Conservation (phyloP, 306 rosid species). For the Neltuma alba region DNA sequence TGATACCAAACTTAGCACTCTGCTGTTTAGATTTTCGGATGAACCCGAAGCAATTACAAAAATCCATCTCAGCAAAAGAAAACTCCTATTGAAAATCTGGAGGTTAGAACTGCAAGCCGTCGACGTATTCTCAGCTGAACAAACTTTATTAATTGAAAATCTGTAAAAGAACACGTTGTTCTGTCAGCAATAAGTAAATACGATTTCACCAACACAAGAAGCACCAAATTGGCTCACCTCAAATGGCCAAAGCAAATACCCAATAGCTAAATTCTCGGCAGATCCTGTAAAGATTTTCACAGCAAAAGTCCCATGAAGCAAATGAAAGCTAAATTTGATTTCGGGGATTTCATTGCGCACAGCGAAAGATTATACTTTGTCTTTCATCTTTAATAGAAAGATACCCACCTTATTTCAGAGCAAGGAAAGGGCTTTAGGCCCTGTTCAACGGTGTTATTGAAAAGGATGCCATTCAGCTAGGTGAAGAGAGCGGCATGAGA, state of each 20-base stretch:
- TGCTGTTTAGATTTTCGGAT: slow-evolving; percentile 45
- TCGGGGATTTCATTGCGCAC: slow-evolving; percentile 6
- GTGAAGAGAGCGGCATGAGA: slow-evolving; percentile 56
- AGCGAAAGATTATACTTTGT: slow-evolving; percentile 15
- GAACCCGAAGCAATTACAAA: slow-evolving; percentile 91
- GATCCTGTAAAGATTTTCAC: not conserved
- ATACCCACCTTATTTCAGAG: slow-evolving; percentile 50
- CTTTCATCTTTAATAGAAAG: not conserved
- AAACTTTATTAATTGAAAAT: slow-evolving; percentile 30
- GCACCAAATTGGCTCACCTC: not conserved
- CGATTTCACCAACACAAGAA: not conserved
- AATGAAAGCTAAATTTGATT: slow-evolving; percentile 13
- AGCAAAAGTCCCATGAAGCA: not conserved
- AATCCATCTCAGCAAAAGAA: slow-evolving; percentile 61
- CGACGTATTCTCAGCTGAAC: slow-evolving; percentile 31
- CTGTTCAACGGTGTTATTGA: slow-evolving; percentile 58
- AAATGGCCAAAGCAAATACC: not conserved
- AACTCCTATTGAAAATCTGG: slow-evolving; percentile 53
- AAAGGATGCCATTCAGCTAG: slow-evolving; percentile 98
- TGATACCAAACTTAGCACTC: slow-evolving; percentile 33
- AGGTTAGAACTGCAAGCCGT: slow-evolving; percentile 39
- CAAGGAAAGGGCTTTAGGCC: slow-evolving; percentile 60
- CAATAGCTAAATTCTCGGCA: slow-evolving; percentile 1
- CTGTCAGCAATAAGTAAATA: slow-evolving; percentile 8
- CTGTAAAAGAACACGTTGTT: slow-evolving; percentile 35